phyloP scores from a whole-genome alignment of 2,329 filamentous ascomycete species.

The Fonsecaea monophora region DNA sequence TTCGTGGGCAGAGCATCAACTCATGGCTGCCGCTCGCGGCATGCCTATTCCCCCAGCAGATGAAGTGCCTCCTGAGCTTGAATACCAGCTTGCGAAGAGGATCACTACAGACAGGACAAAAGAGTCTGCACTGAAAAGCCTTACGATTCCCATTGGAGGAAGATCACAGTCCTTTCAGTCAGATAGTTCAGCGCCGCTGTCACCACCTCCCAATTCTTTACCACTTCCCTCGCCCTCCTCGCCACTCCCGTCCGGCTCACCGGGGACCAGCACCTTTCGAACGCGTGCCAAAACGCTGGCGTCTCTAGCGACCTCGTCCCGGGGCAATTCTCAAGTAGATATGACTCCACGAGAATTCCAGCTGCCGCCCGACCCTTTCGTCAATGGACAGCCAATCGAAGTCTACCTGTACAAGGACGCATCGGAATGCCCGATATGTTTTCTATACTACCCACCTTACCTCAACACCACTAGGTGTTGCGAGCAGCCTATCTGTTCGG shows the following conservation, averaged over 20 bases:
- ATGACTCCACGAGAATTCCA: constrained; percentile 77
- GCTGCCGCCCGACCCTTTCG: constrained; percentile 80
- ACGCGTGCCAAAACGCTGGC: constrained; percentile 88
- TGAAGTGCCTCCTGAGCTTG: constrained; percentile 75
- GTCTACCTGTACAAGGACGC: constrained; percentile 93
- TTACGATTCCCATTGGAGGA: constrained; percentile 80
- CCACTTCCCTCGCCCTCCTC: constrained; percentile 65
- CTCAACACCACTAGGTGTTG: constrained; percentile 94
- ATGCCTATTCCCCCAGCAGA: constrained; percentile 84
- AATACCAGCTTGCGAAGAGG: constrained; percentile 59
- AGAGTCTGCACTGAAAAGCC: constrained; percentile 68
- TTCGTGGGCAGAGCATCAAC: constrained; percentile 91
- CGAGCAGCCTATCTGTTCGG: constrained; percentile 94
- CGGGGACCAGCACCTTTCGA: constrained; percentile 70
- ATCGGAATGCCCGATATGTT: constrained; percentile 92
- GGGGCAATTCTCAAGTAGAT: constrained; percentile 74
- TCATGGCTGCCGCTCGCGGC: constrained; percentile 87
- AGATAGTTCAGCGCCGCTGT: constrained; percentile 66
- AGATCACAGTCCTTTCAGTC: constrained; percentile 81
- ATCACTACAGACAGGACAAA: constrained; percentile 56
- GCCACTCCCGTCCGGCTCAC: constrained; percentile 58
- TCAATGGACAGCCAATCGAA: constrained; percentile 93
- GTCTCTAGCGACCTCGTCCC: constrained; percentile 77
- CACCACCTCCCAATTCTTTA: constrained; percentile 68
- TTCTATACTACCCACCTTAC: constrained; percentile 92